A percentile compares a stretch with the other conserved stretches of the same genome.
phyloP scores from a whole-genome alignment of 2,329 filamentous ascomycete genomes.

The Ceratocystis alfenasii region DNA sequence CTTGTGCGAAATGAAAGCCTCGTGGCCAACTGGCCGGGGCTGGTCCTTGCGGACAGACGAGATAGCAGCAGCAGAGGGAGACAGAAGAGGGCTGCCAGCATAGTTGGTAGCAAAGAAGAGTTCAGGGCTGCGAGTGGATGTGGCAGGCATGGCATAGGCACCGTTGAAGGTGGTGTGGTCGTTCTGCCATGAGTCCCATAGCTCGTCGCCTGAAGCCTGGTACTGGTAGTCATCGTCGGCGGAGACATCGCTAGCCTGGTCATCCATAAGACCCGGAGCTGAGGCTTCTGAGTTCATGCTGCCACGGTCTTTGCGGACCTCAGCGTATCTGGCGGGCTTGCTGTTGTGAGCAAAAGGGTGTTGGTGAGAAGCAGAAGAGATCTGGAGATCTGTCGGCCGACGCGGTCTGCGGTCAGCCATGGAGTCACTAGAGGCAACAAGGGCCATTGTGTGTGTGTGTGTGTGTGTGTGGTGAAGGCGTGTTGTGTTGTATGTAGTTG shows the following conservation, averaged over 20 bases:
- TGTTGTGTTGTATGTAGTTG: background rate
- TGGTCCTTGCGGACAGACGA: constrained; percentile 13
- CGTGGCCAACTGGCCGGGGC: constrained; percentile 18
- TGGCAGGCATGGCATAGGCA: constrained; percentile 21
- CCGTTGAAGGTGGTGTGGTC: constrained; percentile 8
- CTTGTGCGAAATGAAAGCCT: constrained; percentile 22
- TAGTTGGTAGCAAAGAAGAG: constrained; percentile 12
- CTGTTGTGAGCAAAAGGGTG: constrained; percentile 18
- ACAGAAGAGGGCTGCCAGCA: constrained; percentile 12
- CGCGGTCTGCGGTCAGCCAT: constrained; percentile 11
- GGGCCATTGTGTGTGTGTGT: constrained; percentile 7
- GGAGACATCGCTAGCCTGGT: constrained; percentile 40
- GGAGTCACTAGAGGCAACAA: background rate
- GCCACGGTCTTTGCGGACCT: constrained; percentile 29
- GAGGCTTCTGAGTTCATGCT: constrained; percentile 39
- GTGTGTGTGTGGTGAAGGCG: background rate
- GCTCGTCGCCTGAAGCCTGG: constrained; percentile 34
- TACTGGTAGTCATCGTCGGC: constrained; percentile 41
- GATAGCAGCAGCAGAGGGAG: background rate
- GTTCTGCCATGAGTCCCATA: constrained; percentile 43
- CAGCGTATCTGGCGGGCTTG: constrained; percentile 19
- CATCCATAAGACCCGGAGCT: constrained; percentile 39
- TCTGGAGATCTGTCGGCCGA: constrained; percentile 18
- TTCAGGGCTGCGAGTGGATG: constrained; percentile 11
- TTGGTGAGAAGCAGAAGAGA: constrained; percentile 20